Evolutionary conservation across 2,329 filamentous ascomycete genomes (phyloP).

Genomic region (Pseudogymnoascus sp.): DNA sequence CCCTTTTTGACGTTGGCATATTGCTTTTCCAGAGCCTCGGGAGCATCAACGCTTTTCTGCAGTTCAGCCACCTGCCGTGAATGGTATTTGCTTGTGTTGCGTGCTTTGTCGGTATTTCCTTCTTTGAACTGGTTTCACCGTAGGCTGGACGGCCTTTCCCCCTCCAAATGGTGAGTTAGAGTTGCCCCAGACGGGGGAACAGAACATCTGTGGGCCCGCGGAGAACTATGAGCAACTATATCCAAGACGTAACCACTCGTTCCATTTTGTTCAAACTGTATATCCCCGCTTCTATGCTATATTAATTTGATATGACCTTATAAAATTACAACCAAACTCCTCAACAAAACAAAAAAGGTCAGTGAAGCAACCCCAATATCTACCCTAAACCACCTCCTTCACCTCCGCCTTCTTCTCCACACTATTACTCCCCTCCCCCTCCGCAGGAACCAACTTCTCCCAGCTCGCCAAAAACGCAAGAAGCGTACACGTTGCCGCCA

Average conservation of each 20-base stretch:
- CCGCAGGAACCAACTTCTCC: not conserved
- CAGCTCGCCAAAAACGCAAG: not conserved
- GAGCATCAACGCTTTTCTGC: not conserved
- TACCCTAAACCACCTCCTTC: not conserved
- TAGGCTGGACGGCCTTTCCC: too few species aligned
- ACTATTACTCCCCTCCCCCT: not conserved
- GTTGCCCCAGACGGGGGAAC: too few species aligned
- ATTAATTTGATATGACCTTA: not conserved
- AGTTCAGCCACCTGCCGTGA: not conserved
- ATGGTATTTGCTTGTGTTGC: not conserved
- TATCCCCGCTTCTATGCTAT: not conserved
- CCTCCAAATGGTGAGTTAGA: too few species aligned
- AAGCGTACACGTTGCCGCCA: conserved; percentile 16
- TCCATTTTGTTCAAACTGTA: not conserved
- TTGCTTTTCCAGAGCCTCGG: not conserved
- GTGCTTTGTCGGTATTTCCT: not conserved
- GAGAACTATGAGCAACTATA: too few species aligned
- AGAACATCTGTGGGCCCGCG: too few species aligned
- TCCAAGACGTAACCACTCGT: too few species aligned
- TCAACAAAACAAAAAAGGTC: not conserved
- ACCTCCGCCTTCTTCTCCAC: not conserved
- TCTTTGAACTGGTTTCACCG: too few species aligned
- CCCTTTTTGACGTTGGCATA: not conserved
- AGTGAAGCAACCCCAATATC: too few species aligned
- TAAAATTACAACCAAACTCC: too few species aligned